A percentile compares a stretch with the other conserved stretches of the same genome.
Evolutionary conservation across 495 filamentous ascomycete genomes (phyloP).

Genomic region (Tuber magnatum): DNA sequence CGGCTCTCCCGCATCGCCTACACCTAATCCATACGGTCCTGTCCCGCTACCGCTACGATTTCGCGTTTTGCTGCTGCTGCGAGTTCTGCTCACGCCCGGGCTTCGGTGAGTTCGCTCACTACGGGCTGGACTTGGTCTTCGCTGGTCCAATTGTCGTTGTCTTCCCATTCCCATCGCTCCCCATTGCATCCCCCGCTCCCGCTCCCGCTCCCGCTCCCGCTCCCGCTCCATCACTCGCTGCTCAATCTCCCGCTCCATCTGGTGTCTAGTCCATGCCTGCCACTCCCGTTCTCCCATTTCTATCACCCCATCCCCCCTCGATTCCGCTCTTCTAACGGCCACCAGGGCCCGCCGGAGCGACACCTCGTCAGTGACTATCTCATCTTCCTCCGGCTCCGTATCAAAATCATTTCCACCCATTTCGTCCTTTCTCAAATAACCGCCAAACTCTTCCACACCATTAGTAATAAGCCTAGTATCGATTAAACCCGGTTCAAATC

Average conservation of each 20-base stretch:
- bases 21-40: conserved; percentile 3
- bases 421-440: conserved; percentile 18
- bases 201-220: conserved; percentile 32
- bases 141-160: conserved; percentile 5
- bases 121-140: conserved; percentile 6
- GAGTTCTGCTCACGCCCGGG: conserved; percentile 7
- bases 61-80: conserved; percentile 9
- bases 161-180: conserved; percentile 12
- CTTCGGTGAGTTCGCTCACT: not conserved
- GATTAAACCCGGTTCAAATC: conserved; percentile 18
- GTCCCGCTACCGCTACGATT: conserved; percentile 18
- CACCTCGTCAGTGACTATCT: conserved; percentile 22
- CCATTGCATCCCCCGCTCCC: conserved; percentile 24
- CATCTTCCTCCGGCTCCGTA: conserved; percentile 7
- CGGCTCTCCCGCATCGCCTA: conserved; percentile 10
- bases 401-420: conserved; percentile 7
- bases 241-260: conserved; percentile 37
- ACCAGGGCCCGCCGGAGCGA: conserved; percentile 30
- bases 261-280: conserved; percentile 35
- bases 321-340: conserved; percentile 27
- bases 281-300: conserved; percentile 38
- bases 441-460: conserved; percentile 11
- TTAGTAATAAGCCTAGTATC: not conserved
- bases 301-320: conserved; percentile 23
- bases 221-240: conserved; percentile 31